Conservation (phyloP, 495 filamentous ascomycete species). For the Talaromyces thailandensis region DNA sequence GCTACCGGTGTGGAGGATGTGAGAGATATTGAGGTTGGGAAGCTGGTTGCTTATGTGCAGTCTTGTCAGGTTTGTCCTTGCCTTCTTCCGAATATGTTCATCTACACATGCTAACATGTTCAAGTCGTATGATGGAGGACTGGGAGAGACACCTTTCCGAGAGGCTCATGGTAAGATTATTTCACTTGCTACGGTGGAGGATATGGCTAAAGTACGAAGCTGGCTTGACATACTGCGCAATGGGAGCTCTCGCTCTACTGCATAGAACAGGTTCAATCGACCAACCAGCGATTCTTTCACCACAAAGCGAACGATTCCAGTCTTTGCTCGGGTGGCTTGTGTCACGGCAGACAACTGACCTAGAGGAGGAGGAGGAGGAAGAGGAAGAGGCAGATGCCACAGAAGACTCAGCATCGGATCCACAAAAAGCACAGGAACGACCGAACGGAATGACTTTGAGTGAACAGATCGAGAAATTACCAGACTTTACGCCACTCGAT, state of each 20-base stretch:
- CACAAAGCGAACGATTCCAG: slow-evolving; percentile 27
- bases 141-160: slow-evolving; percentile 69
- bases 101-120: not conserved
- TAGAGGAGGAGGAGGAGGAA: slow-evolving; percentile 42
- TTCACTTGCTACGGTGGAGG: not conserved
- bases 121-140: slow-evolving; percentile 85
- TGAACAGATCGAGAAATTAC: slow-evolving; percentile 22
- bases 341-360: slow-evolving; percentile 55
- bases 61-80: slow-evolving; percentile 48
- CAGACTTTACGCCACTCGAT: slow-evolving; percentile 21
- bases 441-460: slow-evolving; percentile 7
- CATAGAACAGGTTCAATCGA: slow-evolving; percentile 26
- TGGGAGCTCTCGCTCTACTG: slow-evolving; percentile 65
- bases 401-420: slow-evolving; percentile 10
- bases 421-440: not conserved
- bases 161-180: slow-evolving; percentile 70
- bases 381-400: slow-evolving; percentile 38
- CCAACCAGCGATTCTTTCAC: slow-evolving; percentile 18
- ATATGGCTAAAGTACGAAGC: slow-evolving; percentile 38
- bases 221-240: slow-evolving; percentile 80
- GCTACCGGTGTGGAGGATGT: slow-evolving; percentile 44
- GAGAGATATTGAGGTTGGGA: slow-evolving; percentile 67
- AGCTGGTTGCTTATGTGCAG: slow-evolving; percentile 61
- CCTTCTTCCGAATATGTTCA: not conserved
- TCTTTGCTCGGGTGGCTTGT: slow-evolving; percentile 55